Evolutionary conservation across 805 yeast species (phyloP).

Genomic region (Barnettozyma californica): DNA sequence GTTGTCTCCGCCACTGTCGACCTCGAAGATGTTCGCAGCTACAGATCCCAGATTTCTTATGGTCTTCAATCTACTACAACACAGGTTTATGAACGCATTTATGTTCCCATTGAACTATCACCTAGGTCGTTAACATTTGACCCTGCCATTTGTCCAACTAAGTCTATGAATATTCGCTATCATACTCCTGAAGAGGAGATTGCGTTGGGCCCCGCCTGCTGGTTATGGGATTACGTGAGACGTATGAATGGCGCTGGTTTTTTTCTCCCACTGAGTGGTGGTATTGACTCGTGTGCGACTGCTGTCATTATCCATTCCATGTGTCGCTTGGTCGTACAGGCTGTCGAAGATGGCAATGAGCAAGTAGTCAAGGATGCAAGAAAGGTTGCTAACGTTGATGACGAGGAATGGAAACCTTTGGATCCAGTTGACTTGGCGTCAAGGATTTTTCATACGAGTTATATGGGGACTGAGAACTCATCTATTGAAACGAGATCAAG

Average conservation of each 20-base stretch:
- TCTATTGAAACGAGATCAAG: slow-evolving; percentile 81
- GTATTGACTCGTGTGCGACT: slow-evolving; percentile 97
- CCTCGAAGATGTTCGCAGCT: slow-evolving; percentile 82
- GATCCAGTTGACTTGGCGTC: slow-evolving; percentile 73
- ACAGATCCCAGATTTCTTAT: slow-evolving; percentile 66
- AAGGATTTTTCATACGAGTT: slow-evolving; percentile 79
- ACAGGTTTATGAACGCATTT: slow-evolving; percentile 41
- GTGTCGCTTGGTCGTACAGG: slow-evolving; percentile 80
- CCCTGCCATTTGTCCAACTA: slow-evolving; percentile 55
- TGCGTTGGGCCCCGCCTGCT: slow-evolving; percentile 97
- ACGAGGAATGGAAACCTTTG: slow-evolving; percentile 57
- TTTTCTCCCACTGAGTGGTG: slow-evolving; percentile 93
- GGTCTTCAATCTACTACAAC: slow-evolving; percentile 28
- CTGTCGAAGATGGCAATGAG: slow-evolving; percentile 59
- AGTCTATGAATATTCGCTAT: slow-evolving; percentile 44
- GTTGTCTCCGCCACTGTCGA: slow-evolving; percentile 95
- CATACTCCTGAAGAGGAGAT: slow-evolving; percentile 93
- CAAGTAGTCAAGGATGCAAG: slow-evolving; percentile 79
- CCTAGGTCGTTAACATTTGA: slow-evolving; percentile 55
- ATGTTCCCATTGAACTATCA: slow-evolving; percentile 62
- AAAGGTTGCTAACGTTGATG: slow-evolving; percentile 51
- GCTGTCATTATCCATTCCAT: slow-evolving; percentile 90
- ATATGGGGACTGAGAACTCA: slow-evolving; percentile 95
- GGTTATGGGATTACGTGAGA: slow-evolving; percentile 98
- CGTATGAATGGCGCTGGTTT: slow-evolving; percentile 88